Base-by-base conservation (phyloP, 2,329 filamentous ascomycete genomes). In the Cladobotryum protrusum region DNA sequence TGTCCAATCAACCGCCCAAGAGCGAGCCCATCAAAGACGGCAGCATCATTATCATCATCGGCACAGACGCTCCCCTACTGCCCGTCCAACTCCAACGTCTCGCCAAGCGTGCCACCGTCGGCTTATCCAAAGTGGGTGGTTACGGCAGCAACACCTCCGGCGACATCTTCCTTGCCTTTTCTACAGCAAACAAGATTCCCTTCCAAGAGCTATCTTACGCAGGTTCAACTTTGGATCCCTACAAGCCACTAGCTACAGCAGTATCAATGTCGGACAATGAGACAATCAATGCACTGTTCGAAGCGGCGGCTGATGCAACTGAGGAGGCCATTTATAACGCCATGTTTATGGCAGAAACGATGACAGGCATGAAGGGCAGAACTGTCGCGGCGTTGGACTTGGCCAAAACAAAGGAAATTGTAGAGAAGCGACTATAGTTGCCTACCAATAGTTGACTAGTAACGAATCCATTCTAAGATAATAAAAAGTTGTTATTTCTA, bases 281-380 rank as follows among this genome's bases (percentile, higher is more conserved):
- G 45, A 79, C 76, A 1, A 82, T 86, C 52, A 81, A 83, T 56
- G 74, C 74, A 1, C 63, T 83, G 52, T 82, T 86, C 54, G 76
- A 82, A 61, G 82, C 81, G 1, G 76, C 73, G 3, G 77, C 79
- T 0, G 82, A 86, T 58, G 78, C 76, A 0, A 80, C 79, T 0
- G 82, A 86, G 60, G 83, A 86, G 64, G 75, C 80, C 0, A 83
- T 86, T 49, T 77, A 82, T 54, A 86, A 86, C 61, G 76, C 77
- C 0, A 65, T 86, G 11, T 83, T 74, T 50, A 82, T 78, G 68
- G 79, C 81, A 0, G 74, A 80, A 56, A 78, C 75, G 0, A 78
- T 81, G 68, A 73, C 69, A 1, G 81, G 81, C 0, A 72, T 75
- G 39, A 68, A 72, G 37, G 78, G 73, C 2, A 63, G 69, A 15